Evolutionary conservation across 306 rosid genomes (phyloP), one percentile per base, ranked within the genome.

Genomic region (Ormosia emarginata): DNA sequence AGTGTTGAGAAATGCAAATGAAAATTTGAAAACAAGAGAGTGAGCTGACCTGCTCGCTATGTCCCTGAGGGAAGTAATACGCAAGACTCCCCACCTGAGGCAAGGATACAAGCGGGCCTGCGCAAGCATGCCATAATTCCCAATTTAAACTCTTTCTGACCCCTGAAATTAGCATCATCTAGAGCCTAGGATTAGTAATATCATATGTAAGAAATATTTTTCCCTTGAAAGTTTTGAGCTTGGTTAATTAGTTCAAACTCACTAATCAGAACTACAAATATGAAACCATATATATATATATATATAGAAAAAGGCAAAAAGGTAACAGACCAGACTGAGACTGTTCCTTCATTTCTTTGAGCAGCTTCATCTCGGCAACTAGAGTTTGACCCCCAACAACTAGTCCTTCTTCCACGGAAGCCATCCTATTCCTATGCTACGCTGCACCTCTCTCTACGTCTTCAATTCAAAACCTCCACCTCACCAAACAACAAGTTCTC

Each of bases 121-220:
- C 99, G 79, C 99, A 96, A 80, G 99, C 98, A 81, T 96, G 98
- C 99, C 99, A 96, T 71, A 96, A 30, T 88, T 96, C 99, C 3
- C 97, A 90, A 86, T 83, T 96, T 46, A 96, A 89, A 64, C 88
- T 84, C 91, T 91, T 93, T 71, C 90, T 81, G 14, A 85, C 82
- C 71, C 92, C 99, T 96, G 91, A 81, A 77, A 77, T 67, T 69
- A 74, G 71, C 53, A 66, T 3, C 34, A 53, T 41, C 17, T 14
- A 3, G 30, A 64, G 15, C 5, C 6, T 50, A n/a, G n/a, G n/a
- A 55, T 55, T 44, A 44, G 50, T 9, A 44, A 44, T 44, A 44
- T 8, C 24, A 24, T 24, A 24, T 24, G 50, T 44, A 44, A 44
- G 12, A 44, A 3, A 8, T 12, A 46, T 11, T 46, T 46, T 10